Conservation (phyloP, 495 filamentous ascomycete genomes). For the Cudoniella acicularis region DNA sequence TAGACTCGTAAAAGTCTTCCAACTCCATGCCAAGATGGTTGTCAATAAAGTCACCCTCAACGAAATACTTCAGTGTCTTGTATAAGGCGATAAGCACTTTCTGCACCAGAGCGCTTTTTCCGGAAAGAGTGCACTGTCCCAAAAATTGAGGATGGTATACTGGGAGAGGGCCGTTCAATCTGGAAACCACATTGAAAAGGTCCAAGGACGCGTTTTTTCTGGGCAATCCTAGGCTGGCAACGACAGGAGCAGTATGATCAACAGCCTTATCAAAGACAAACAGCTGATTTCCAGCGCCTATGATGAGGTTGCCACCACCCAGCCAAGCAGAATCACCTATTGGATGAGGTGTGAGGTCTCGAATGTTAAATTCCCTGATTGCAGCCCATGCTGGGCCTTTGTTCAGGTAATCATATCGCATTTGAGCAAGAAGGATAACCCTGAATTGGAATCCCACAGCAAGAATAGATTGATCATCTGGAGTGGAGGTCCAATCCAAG, state of each 20-base stretch:
- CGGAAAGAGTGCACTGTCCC: slow-evolving; percentile 80
- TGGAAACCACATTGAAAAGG: slow-evolving; percentile 75
- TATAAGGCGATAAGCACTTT: slow-evolving; percentile 70
- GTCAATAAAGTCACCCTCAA: slow-evolving; percentile 78
- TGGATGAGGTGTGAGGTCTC: slow-evolving; percentile 80
- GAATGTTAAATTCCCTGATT: slow-evolving; percentile 76
- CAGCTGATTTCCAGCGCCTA: slow-evolving; percentile 91
- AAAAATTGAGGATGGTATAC: slow-evolving; percentile 93
- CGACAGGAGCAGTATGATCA: slow-evolving; percentile 57
- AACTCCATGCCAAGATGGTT: slow-evolving; percentile 70
- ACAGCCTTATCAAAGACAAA: slow-evolving; percentile 78
- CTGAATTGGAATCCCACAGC: slow-evolving; percentile 87
- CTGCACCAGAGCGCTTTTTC: slow-evolving; percentile 71
- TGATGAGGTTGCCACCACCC: slow-evolving; percentile 73
- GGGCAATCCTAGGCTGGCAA: slow-evolving; percentile 62
- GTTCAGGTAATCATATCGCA: slow-evolving; percentile 91
- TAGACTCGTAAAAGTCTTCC: slow-evolving; percentile 61
- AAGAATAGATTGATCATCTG: slow-evolving; percentile 85
- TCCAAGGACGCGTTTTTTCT: slow-evolving; percentile 47
- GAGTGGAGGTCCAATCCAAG: slow-evolving; percentile 92
- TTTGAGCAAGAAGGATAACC: slow-evolving; percentile 80
- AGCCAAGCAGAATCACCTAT: slow-evolving; percentile 95
- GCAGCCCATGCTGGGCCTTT: slow-evolving; percentile 87
- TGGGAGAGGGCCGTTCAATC: slow-evolving; percentile 83
- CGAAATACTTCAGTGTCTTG: slow-evolving; percentile 75